Conservation (phyloP, 2,329 filamentous ascomycete genomes). For the Aspergillus pseudoviridinutans region DNA sequence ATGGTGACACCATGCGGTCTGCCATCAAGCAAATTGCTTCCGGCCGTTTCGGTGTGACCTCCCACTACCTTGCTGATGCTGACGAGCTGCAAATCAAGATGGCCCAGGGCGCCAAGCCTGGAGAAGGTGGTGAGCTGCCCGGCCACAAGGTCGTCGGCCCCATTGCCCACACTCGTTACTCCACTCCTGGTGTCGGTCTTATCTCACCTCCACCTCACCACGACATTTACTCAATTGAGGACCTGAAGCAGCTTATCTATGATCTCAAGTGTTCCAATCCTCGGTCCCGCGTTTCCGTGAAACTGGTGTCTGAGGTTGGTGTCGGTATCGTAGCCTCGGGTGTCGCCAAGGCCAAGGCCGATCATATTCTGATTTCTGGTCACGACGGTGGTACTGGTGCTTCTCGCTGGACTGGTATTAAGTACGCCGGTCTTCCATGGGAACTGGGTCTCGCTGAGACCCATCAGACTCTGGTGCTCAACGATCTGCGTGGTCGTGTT, state of each 20-base stretch:
- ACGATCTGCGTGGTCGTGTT: slow-evolving; percentile 91
- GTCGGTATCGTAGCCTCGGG: slow-evolving; percentile 96
- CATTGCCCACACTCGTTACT: slow-evolving; percentile 92
- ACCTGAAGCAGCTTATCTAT: slow-evolving; percentile 96
- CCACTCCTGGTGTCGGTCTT: slow-evolving; percentile 89
- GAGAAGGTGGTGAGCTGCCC: slow-evolving; percentile 94
- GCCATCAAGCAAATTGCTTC: slow-evolving; percentile 97
- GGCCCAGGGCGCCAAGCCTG: slow-evolving; percentile 96
- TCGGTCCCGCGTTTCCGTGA: slow-evolving; percentile 86
- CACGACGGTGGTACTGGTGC: slow-evolving; percentile 97
- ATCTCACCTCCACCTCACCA: slow-evolving; percentile 96
- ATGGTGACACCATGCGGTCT: slow-evolving; percentile 94
- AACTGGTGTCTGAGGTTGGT: slow-evolving; percentile 95
- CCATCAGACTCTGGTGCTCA: slow-evolving; percentile 91
- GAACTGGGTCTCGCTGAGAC: slow-evolving; percentile 95
- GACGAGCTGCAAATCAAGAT: slow-evolving; percentile 99
- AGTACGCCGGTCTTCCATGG: slow-evolving; percentile 95
- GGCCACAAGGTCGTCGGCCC: slow-evolving; percentile 95
- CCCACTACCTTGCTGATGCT: slow-evolving; percentile 87
- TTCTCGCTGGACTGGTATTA: slow-evolving; percentile 97
- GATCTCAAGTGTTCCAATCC: slow-evolving; percentile 96
- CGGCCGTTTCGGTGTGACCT: slow-evolving; percentile 92
- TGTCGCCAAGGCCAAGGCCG: slow-evolving; percentile 95
- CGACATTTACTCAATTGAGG: slow-evolving; percentile 98
- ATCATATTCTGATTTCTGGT: slow-evolving; percentile 94